Evolutionary conservation across 1,139 yeast genomes (phyloP).

Genomic region (Protomyces pachydermus): DNA sequence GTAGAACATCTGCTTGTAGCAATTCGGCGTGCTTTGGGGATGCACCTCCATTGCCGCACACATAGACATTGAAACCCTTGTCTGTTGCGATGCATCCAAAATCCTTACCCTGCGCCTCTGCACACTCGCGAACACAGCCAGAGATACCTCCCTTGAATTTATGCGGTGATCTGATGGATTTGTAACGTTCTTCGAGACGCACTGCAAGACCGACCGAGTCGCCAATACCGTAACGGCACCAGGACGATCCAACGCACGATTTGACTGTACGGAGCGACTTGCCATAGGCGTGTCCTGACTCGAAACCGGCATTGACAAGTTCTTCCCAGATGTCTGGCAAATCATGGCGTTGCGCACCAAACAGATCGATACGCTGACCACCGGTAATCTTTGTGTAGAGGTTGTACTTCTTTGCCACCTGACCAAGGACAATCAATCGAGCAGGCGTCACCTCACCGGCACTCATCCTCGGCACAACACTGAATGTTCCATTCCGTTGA

Average conservation of each 20-base stretch:
- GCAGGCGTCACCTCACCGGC: conserved; percentile 42
- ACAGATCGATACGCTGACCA: conserved; percentile 40
- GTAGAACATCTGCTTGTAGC: conserved; percentile 38
- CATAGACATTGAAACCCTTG: conserved; percentile 40
- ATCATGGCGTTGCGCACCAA: conserved; percentile 40
- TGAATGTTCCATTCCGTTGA: conserved; percentile 41
- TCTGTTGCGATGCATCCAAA: conserved; percentile 40
- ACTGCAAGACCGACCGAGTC: conserved; percentile 42
- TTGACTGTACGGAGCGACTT: conserved; percentile 40
- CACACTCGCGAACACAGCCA: conserved; percentile 42
- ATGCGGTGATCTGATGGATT: conserved; percentile 41
- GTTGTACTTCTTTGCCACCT: conserved; percentile 39
- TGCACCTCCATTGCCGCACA: conserved; percentile 43
- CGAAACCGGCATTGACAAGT: conserved; percentile 39
- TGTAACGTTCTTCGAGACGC: conserved; percentile 40
- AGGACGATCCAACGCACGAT: conserved; percentile 42
- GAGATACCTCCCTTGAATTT: conserved; percentile 42
- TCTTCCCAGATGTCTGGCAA: conserved; percentile 40
- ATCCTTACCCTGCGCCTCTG: conserved; percentile 41
- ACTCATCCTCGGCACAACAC: conserved; percentile 41
- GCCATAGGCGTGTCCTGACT: conserved; percentile 42
- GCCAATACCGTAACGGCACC: conserved; percentile 43
- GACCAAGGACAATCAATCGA: conserved; percentile 38
- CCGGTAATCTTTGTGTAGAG: conserved; percentile 42
- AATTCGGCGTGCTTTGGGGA: conserved; percentile 41